phyloP scores from a whole-genome alignment of 257 asterid species.

The Leonotis leonurus region DNA sequence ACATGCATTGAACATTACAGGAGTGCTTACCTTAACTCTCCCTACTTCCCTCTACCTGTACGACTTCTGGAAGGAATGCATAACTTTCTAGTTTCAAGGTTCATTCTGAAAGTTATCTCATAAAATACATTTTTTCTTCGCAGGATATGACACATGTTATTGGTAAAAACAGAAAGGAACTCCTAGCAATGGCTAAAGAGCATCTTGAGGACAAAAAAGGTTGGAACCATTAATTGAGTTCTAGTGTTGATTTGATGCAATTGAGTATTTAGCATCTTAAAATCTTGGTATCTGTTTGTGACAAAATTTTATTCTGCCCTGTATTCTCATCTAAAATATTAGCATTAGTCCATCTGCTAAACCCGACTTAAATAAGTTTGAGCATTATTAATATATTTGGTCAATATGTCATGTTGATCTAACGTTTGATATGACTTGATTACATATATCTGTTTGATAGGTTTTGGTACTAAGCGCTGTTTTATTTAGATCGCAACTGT shows the following conservation, averaged over 20 bases:
- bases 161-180: slow-evolving; percentile 74
- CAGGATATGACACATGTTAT: slow-evolving; percentile 79
- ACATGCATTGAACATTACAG: slow-evolving; percentile 65
- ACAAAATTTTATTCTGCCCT: neutral
- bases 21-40: slow-evolving; percentile 67
- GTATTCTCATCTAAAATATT: neutral
- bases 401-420: neutral
- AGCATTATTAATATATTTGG: neutral
- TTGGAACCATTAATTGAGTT: slow-evolving; percentile 18
- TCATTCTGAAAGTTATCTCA: slow-evolving; percentile 2
- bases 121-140: slow-evolving; percentile 13
- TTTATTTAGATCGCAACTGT: neutral
- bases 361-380: neutral
- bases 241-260: neutral
- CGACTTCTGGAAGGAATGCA: slow-evolving; percentile 15
- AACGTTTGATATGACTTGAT: neutral
- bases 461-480: neutral
- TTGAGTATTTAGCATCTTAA: neutral
- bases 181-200: slow-evolving; percentile 76
- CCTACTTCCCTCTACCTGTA: slow-evolving; percentile 85
- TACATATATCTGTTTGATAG: neutral
- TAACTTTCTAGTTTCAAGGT: slow-evolving; percentile 7
- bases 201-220: slow-evolving; percentile 65
- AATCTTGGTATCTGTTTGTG: neutral
- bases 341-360: neutral